Evolutionary conservation across 306 rosid species (phyloP).

Genomic region (Oxytropis ochrocephala): DNA sequence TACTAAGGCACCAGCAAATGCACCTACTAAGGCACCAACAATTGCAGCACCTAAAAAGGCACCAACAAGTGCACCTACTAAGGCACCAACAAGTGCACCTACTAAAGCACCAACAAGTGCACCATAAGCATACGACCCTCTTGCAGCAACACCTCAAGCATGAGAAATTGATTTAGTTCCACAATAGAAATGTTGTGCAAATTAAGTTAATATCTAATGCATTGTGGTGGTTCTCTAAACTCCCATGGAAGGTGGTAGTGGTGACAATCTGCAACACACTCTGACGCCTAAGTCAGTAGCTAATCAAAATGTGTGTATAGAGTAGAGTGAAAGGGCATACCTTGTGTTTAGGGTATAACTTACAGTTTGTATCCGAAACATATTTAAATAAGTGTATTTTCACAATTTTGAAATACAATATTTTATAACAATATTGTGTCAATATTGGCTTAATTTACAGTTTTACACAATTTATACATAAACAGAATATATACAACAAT

Average conservation of each 20-base stretch:
- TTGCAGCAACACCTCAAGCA: background rate
- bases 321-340: too few species aligned
- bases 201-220: background rate
- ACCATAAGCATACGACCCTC: background rate
- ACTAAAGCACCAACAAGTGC: background rate
- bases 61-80: background rate
- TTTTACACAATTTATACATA: too few species aligned
- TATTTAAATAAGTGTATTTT: too few species aligned
- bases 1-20: background rate
- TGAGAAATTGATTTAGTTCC: background rate
- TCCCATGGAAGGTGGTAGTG: too few species aligned
- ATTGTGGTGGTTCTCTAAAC: background rate
- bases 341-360: too few species aligned
- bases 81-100: background rate
- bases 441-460: background rate
- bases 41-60: background rate
- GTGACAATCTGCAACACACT: too few species aligned
- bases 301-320: too few species aligned
- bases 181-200: background rate
- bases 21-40: background rate
- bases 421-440: background rate
- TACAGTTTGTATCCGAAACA: too few species aligned
- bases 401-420: too few species aligned
- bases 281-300: too few species aligned
- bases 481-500: background rate